A percentile compares a stretch with the other conserved stretches of the same genome.
phyloP scores from a whole-genome alignment of 768 basidiomycete species.

The Termitomyces eurrhizus region DNA sequence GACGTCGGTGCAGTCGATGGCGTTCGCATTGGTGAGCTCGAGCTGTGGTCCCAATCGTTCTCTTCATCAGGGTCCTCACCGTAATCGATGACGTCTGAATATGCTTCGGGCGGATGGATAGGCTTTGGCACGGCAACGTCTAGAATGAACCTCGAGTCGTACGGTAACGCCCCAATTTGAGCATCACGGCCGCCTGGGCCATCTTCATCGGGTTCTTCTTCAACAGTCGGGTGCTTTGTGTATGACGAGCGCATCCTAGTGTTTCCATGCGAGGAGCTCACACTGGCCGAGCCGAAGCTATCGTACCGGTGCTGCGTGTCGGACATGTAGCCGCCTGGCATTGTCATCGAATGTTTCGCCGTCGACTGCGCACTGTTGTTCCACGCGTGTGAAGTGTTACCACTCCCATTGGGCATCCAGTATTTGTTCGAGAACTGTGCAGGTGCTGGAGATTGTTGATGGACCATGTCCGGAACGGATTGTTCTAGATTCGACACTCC shows the following conservation, averaged over 20 bases:
- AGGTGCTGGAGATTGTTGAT: conserved; percentile 5
- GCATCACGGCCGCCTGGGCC: conserved; percentile 19
- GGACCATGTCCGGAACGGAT: conserved; percentile 1
- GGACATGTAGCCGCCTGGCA: conserved; percentile 9
- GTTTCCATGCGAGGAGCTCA: not conserved
- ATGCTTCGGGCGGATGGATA: conserved; percentile 33
- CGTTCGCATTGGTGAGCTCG: conserved; percentile 22
- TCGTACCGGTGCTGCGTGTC: conserved; percentile 2
- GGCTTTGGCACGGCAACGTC: conserved; percentile 41
- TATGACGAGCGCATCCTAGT: conserved; percentile 5
- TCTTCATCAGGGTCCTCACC: conserved; percentile 20
- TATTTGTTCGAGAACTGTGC: conserved; percentile 4
- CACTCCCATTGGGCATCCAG: conserved; percentile 14
- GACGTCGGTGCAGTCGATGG: conserved; percentile 26
- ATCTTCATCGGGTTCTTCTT: conserved; percentile 45
- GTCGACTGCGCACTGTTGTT: conserved; percentile 4
- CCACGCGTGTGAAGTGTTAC: conserved; percentile 13
- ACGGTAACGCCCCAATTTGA: conserved; percentile 28
- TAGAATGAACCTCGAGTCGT: conserved; percentile 30
- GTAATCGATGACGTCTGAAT: conserved; percentile 33
- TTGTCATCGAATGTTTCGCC: conserved; percentile 2
- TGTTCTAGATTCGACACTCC: conserved; percentile 3
- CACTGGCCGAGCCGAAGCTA: not conserved
- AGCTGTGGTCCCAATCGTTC: conserved; percentile 15
- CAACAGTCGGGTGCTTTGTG: conserved; percentile 37